Evolutionary conservation across 495 filamentous ascomycete genomes (phyloP).

Genomic region (Glarea lozoyensis): DNA sequence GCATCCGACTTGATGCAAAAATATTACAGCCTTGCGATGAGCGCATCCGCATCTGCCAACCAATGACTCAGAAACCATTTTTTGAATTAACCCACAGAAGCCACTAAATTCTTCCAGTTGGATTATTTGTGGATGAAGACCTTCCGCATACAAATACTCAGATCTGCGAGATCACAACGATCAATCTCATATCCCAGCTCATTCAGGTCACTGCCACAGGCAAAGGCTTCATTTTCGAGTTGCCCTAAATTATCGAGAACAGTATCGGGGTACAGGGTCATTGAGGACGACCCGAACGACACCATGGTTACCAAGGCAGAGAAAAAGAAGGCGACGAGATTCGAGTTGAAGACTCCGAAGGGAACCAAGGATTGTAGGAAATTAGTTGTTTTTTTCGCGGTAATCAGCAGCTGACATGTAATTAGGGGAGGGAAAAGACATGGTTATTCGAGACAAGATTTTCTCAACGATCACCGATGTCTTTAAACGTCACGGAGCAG

Average conservation of each 20-base stretch:
- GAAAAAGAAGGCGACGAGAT: conserved; percentile 35
- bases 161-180: conserved; percentile 22
- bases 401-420: not conserved
- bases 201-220: conserved; percentile 4
- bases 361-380: conserved; percentile 37
- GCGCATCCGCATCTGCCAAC: conserved; percentile 6
- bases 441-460: conserved; percentile 74
- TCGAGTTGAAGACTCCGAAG: conserved; percentile 40
- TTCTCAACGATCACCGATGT: conserved; percentile 74
- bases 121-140: conserved; percentile 18
- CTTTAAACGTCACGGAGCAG: conserved; percentile 83
- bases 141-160: conserved; percentile 7
- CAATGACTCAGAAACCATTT: conserved; percentile 20
- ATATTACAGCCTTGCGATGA: conserved; percentile 11
- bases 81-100: not conserved
- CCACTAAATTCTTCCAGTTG: conserved; percentile 4
- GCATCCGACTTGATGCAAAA: too few species aligned
- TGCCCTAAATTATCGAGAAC: conserved; percentile 9
- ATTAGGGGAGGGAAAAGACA: conserved; percentile 58
- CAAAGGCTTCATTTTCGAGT: conserved; percentile 1
- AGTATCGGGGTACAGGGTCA: not conserved
- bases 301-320: conserved; percentile 27
- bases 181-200: conserved; percentile 1
- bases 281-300: conserved; percentile 3
- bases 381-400: not conserved